Evolutionary conservation across 805 yeast genomes (phyloP), one percentile per base, ranked within the genome.

Genomic region (Lipomyces starkeyi): DNA sequence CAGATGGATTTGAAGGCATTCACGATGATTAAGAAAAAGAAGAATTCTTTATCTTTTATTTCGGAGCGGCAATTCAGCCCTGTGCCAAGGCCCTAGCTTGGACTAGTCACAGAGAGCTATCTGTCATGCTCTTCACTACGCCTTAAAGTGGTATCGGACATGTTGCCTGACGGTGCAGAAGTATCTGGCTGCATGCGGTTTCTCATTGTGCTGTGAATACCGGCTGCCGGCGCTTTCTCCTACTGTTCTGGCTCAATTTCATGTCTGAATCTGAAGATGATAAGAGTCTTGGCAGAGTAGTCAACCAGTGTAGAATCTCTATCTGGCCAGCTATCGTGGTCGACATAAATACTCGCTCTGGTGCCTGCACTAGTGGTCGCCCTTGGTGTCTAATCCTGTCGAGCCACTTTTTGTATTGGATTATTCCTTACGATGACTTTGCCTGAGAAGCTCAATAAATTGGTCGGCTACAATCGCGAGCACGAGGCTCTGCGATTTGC

Each of bases 381-480:
- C 43, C 0, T 37, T 37, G 43, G 4, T 14, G 43, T 37, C 32
- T 56, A 4, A 82, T 80, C 74, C 83, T 84, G 1, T 74, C 78
- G 5, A 78, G 79, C 11, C 78, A 80, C 7, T 82, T 29, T 29
- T 29, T 29, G 32, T 29, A 29, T 29, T 29, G 75, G 66, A 76
- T 83, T 32, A 35, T 55, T 87, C 29, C 14, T 37, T 37, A 37
- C 17, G 17, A 37, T 37, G 43, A 37, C 43, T 37, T 55, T n/a
- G 35, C 4, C 25, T 14, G 37, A 25, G 35, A 55, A 55, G 32
- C 37, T 58, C 27, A 58, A 25, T 22, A 17, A 25, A 11, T 32
- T 20, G 60, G 47, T 35, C 14, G 60, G 60, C 0, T 58, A 58
- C 47, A 40, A 58, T 25, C 60, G 60, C 22, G 40, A 29, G 20